Base-by-base conservation (phyloP, 192 early-diverging fungal genomes). In the Linnemannia schmuckeri region DNA sequence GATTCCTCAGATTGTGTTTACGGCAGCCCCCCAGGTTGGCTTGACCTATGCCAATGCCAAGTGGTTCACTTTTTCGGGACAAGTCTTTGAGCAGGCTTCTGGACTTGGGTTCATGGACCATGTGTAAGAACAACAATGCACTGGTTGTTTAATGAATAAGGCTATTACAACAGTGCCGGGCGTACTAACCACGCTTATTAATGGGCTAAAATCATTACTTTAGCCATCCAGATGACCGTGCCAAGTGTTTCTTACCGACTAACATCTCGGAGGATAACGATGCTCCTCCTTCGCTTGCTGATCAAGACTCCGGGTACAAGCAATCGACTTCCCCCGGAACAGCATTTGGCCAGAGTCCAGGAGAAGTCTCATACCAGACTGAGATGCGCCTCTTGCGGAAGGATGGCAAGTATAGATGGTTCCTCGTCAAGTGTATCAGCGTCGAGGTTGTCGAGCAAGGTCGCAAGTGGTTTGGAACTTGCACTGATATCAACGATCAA, bases 1-100 rank as follows among this genome's bases (percentile, higher is more conserved):
- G 10, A 93, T 93, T 44, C 92, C 92, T 13, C 92, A 93, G 77
- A 91, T 93, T 57, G 92, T 93, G 3, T 93, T 93, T 73, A 93
- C 91, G 0, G 89, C 90, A 22, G 78, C 90, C 0, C 91, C 91
- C 30, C 88, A 88, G 44, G 80, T 86, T 40, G 92, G 92, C 0
- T 71, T 93, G 22, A 91, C 88, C 4, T 93, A 88, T 85, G 88
- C 91, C 1, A 93, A 93, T 68, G 88, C 87, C 7, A 92, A 93
- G 57, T 93, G 92, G 92, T 80, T 83, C n/a, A 82, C 38, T 15
- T 93, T 91, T 63, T 92, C 92, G 17, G 91, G 89, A 15, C 89
- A 91, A 52, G 74, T 85, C 27, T 90, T 90, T 82, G 89, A 91
- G 82, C 86, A 86, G 72, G 84, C 92, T 12, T 76, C 76, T 27